Percentiles rank a stretch among this genome's conserved stretches.
Evolutionary conservation across 306 rosid genomes (phyloP).

Genomic region (Chamaecrista fasciculata): DNA sequence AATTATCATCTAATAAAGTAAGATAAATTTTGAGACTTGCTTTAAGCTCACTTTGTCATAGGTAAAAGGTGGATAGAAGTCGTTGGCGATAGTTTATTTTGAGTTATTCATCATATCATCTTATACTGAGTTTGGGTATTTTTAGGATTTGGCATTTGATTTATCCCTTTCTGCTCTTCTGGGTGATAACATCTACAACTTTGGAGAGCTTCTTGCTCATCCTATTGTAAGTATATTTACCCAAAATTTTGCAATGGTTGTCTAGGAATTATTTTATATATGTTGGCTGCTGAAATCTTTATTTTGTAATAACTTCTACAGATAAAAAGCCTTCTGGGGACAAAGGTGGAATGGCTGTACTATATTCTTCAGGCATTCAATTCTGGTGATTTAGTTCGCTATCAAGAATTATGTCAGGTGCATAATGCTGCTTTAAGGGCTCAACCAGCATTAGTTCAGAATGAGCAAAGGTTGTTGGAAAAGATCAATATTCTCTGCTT

Average conservation of each 20-base stretch:
- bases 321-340: conserved; percentile 83
- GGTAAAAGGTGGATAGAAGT: background rate
- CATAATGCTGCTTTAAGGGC: conserved; percentile 89
- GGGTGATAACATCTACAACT: conserved; percentile 98
- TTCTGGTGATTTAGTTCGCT: conserved; percentile 84
- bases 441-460: conserved; percentile 91
- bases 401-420: conserved; percentile 89
- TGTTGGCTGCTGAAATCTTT: conserved; percentile 9
- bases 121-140: conserved; percentile 18
- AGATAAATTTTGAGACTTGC: background rate
- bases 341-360: conserved; percentile 99
- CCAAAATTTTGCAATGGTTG: background rate
- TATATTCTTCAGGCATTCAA: conserved; percentile 94
- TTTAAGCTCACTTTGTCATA: background rate
- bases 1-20: background rate
- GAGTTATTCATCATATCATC: conserved; percentile 10
- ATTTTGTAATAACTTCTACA: conserved; percentile 30
- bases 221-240: conserved; percentile 72
- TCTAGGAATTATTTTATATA: background rate
- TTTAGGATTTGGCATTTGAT: conserved; percentile 95
- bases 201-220: conserved; percentile 97
- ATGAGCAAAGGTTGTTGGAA: conserved; percentile 85
- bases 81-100: conserved; percentile 9
- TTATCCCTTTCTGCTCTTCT: conserved; percentile 92
- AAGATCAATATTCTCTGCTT: conserved; percentile 97